phyloP scores from a whole-genome alignment of 176 grass and related monocot species.

The Carex pumila region DNA sequence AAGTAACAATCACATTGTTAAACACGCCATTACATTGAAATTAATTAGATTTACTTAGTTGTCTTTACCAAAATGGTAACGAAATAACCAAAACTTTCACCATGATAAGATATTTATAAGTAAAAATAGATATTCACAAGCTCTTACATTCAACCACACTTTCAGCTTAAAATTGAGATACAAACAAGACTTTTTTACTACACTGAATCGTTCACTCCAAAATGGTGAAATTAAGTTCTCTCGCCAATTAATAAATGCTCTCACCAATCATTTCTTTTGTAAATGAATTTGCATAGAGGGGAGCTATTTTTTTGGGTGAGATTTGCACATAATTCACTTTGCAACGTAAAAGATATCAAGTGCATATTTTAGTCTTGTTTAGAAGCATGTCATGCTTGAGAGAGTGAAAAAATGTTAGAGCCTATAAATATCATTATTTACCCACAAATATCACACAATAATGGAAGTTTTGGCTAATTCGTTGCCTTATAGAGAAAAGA shows the following conservation, averaged over 20 bases:
- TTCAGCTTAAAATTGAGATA: background rate
- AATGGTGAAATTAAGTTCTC: background rate
- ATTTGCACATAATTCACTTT: background rate
- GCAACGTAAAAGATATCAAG: background rate
- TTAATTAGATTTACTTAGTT: background rate
- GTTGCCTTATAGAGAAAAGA: background rate
- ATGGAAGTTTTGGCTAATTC: slow-evolving; percentile 18
- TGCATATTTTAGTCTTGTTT: background rate
- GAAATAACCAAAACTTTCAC: background rate
- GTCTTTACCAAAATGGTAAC: background rate
- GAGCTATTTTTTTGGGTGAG: background rate
- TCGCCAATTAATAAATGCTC: background rate
- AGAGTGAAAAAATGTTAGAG: background rate
- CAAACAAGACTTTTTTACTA: background rate
- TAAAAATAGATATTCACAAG: background rate
- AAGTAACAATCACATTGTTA: background rate
- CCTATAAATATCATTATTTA: background rate
- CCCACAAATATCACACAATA: background rate
- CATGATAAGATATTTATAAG: background rate
- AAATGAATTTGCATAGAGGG: background rate
- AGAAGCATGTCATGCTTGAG: background rate
- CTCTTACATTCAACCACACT: background rate
- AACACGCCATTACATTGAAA: background rate
- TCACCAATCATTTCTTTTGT: background rate
- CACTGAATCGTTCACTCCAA: background rate